Conservation (phyloP, 148 eudicot species). For the Rhododendron griersonianum region DNA sequence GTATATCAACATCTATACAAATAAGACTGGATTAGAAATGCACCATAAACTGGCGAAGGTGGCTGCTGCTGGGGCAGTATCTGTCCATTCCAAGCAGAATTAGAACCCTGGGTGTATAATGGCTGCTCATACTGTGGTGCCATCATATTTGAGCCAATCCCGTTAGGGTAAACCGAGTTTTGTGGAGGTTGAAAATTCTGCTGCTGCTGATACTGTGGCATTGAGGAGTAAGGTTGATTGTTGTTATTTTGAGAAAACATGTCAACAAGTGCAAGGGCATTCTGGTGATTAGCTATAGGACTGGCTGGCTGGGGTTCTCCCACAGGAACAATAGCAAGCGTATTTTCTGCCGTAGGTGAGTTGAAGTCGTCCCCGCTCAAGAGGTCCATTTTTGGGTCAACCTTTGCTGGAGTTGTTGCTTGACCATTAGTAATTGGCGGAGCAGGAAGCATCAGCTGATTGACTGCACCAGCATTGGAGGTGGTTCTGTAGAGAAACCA, state of each 20-base stretch:
- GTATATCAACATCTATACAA: not conserved
- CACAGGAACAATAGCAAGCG: constrained; percentile 79
- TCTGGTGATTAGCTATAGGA: constrained; percentile 60
- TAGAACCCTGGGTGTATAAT: constrained; percentile 39
- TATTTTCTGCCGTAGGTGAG: constrained; percentile 49
- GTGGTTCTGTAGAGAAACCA: constrained; percentile 45
- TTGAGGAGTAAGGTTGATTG: constrained; percentile 38
- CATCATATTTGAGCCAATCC: constrained; percentile 42
- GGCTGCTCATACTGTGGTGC: constrained; percentile 54
- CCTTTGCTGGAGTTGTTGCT: constrained; percentile 41
- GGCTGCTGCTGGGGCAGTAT: constrained; percentile 53
- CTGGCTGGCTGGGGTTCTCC: constrained; percentile 60
- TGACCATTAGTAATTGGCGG: constrained; percentile 49
- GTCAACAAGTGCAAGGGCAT: constrained; percentile 87
- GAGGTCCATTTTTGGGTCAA: constrained; percentile 63
- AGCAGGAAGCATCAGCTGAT: constrained; percentile 34
- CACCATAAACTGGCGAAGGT: constrained; percentile 67
- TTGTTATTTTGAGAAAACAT: constrained; percentile 56
- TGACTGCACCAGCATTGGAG: constrained; percentile 35
- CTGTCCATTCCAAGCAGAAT: constrained; percentile 70
- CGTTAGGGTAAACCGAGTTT: constrained; percentile 46
- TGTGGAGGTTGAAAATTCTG: constrained; percentile 55
- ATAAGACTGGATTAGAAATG: constrained; percentile 9
- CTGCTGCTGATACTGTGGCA: constrained; percentile 64
- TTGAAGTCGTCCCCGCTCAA: constrained; percentile 77